Percentiles rank a stretch among this genome's conserved stretches.
Evolutionary conservation across 768 basidiomycete genomes (phyloP).

Genomic region (Suillus paluster): DNA sequence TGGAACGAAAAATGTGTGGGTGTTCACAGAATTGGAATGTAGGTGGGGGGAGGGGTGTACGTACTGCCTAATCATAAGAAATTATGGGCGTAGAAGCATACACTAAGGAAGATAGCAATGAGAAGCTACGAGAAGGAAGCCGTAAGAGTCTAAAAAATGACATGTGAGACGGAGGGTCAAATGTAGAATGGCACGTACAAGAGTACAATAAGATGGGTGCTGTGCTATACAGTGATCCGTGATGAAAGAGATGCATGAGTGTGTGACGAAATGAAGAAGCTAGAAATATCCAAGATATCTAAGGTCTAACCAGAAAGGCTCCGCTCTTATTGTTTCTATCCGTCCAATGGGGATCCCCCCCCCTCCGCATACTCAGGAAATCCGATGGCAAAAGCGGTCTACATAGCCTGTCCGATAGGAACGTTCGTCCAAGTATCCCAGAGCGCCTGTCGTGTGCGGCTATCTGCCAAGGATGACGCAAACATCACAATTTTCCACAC

Average conservation of each 20-base stretch:
- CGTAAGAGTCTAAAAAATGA: not conserved
- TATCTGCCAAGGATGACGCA: slow-evolving; percentile 48
- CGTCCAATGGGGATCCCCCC: not conserved
- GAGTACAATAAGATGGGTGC: not conserved
- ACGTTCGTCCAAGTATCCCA: slow-evolving; percentile 46
- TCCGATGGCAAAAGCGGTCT: not conserved
- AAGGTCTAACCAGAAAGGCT: not conserved
- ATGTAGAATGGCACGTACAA: not conserved
- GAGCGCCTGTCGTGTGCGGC: slow-evolving; percentile 38
- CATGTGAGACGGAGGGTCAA: not conserved
- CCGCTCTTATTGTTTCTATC: not conserved
- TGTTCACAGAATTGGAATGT: not conserved
- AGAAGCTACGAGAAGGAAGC: too few relatives aligned
- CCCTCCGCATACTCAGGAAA: not conserved
- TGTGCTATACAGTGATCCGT: not conserved
- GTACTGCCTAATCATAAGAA: not conserved
- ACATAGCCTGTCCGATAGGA: slow-evolving; percentile 41
- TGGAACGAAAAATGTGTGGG: not conserved
- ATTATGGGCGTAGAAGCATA: not conserved
- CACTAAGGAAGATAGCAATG: not conserved
- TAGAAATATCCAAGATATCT: not conserved
- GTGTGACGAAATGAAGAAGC: not conserved
- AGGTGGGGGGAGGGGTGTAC: not conserved
- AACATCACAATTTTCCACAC: slow-evolving; percentile 62
- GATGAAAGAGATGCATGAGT: not conserved